phyloP scores from a whole-genome alignment of 1,139 yeast species.

The Nakaseomyces kungkrabaensis region DNA sequence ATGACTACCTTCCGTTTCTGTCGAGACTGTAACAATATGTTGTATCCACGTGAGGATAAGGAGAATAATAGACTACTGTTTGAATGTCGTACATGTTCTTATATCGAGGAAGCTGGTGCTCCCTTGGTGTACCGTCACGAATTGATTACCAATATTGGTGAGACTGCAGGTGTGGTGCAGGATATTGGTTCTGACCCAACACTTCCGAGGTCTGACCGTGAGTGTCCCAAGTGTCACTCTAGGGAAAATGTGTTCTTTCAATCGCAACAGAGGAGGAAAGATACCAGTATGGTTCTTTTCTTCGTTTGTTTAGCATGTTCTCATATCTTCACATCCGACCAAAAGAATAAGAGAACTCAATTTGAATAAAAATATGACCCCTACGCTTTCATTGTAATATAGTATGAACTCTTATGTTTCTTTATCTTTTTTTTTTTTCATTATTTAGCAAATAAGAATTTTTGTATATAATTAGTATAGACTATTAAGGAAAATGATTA shows the following conservation, averaged over 20 bases:
- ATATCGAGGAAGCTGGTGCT: conserved; percentile 84
- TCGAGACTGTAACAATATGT: conserved; percentile 93
- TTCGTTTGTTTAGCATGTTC: conserved; percentile 87
- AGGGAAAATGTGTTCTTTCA: conserved; percentile 94
- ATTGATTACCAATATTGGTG: conserved; percentile 73
- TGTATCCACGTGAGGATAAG: conserved; percentile 96
- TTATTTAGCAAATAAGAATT: background rate
- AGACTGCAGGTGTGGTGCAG: conserved; percentile 95
- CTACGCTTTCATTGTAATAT: background rate
- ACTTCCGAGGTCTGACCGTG: conserved; percentile 85
- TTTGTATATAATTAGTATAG: too few species aligned
- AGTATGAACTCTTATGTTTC: background rate
- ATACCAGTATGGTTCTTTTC: conserved; percentile 90
- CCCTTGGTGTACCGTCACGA: conserved; percentile 90
- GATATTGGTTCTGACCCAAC: conserved; percentile 97
- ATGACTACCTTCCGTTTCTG: conserved; percentile 89
- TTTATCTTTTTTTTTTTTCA: background rate
- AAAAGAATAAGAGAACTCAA: conserved; percentile 30
- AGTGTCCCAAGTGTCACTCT: conserved; percentile 82
- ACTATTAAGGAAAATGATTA: too few species aligned
- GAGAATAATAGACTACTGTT: conserved; percentile 57
- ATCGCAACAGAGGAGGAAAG: conserved; percentile 87
- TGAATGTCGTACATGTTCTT: conserved; percentile 92
- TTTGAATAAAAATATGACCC: conserved; percentile 9
- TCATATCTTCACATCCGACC: conserved; percentile 47